Evolutionary conservation across 73 alveolate genomes (phyloP).

Genomic region (Tetrahymena elliotti): DNA sequence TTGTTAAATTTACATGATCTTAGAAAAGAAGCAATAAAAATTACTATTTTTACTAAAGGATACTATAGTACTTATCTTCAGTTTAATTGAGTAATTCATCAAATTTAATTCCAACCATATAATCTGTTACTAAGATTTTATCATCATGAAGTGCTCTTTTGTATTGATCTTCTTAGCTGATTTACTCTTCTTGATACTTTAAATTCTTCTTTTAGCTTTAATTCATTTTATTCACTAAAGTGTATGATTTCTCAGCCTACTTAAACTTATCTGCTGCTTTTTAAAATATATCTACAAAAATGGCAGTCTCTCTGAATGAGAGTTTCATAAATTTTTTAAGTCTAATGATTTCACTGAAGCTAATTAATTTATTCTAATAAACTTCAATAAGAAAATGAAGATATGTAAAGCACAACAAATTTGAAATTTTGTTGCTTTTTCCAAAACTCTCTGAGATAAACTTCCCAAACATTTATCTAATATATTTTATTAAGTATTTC

Average conservation of each 20-base stretch:
- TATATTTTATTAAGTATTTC: too few relatives aligned
- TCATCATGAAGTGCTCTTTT: not conserved
- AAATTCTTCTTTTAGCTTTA: not conserved
- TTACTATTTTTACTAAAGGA: not conserved
- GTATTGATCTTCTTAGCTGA: not conserved
- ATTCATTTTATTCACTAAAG: not conserved
- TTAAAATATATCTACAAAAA: not conserved
- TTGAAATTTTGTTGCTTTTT: not conserved
- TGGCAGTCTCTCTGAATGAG: not conserved
- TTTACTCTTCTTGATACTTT: not conserved
- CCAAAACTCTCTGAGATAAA: not conserved
- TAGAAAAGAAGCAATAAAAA: not conserved
- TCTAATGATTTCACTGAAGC: not conserved
- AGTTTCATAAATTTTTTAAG: not conserved
- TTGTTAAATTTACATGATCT: not conserved
- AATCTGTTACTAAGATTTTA: not conserved
- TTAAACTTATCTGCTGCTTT: not conserved
- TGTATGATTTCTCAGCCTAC: not conserved
- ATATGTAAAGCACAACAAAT: not conserved
- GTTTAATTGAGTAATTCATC: not conserved
- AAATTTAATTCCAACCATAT: not conserved
- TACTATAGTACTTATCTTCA: not conserved
- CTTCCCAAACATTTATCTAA: not conserved
- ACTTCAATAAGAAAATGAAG: not conserved
- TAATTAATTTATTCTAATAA: not conserved